Base-by-base conservation (phyloP, 2,329 filamentous ascomycete genomes). In the Aspergillus phoenicis region DNA sequence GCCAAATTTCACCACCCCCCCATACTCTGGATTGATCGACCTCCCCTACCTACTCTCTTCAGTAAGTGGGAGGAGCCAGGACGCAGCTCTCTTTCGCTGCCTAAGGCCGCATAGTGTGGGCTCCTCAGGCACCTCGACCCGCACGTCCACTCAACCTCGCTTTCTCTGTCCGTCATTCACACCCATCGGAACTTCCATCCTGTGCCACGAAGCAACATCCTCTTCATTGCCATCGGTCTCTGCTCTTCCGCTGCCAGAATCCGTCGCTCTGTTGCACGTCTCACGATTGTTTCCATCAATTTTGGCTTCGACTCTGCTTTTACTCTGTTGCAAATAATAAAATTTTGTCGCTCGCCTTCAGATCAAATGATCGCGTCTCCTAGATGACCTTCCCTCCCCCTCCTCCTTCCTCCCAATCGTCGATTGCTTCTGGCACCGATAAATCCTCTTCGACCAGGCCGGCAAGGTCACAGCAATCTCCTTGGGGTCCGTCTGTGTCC, bases 371-470 rank as follows among this genome's bases (percentile, higher is more conserved):
- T 79, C 77, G 77, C 76, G 76, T 78, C 76, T 80, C 79, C 79
- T 81, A 83, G 81, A 84, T 84, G 82, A 84, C 78, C 81, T 81
- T 80, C 78, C 80, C 79, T 81, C 78, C 81, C 75, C 79, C 80
- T 76, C 78, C 77, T 72, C 77, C 76, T 77, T 80, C 80, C 73
- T 74, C 80, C 75, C 80, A 82, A 76, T 80, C 80, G 70, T 80
- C 78, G 77, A 81, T 80, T 79, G 77, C 78, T 80, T 80, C 80
- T 76, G 78, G 78, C 78, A 77, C 78, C 70, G 78, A 80, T 73
- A 80, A 79, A 71, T 75, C 76, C 69, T 78, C 77, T 68, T 77
- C 77, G 71, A 73, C 74, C 72, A 77, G 78, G 68, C 71, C 78
- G 70, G 70, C 70, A 66, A 75, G 75, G 69, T 69, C 75, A 69